A percentile compares a stretch with the other conserved stretches of the same genome.
These are phyloP conservation scores for Kondoa subrosea DNA, from an alignment of 768 basidiomycete species.

Conservation along the genomic window DNA sequence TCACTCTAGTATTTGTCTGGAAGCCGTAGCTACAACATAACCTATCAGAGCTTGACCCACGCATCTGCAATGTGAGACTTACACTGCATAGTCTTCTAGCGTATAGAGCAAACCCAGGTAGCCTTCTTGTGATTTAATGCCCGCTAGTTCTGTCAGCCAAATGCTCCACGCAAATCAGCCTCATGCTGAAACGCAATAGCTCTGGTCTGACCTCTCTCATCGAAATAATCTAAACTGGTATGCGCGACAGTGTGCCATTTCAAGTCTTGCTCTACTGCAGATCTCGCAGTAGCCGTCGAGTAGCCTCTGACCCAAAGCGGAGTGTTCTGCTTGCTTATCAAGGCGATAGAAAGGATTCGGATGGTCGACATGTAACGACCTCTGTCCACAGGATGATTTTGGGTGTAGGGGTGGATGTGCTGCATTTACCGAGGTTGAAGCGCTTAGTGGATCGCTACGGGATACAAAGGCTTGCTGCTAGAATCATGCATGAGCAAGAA, in stretches of 20 bases:
- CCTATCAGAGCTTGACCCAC: background rate
- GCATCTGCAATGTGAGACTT: background rate
- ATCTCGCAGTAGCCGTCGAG: conserved; percentile 11
- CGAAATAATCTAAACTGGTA: conserved; percentile 74
- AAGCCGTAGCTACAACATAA: conserved; percentile 49
- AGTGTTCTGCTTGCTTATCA: conserved; percentile 26
- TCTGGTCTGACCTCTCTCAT: conserved; percentile 58
- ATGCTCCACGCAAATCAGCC: background rate
- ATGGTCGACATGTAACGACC: background rate
- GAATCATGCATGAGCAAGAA: conserved; percentile 14
- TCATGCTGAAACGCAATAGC: background rate
- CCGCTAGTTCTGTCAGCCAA: conserved; percentile 34
- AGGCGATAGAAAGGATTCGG: conserved; percentile 24
- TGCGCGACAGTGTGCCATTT: conserved; percentile 77
- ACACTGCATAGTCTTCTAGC: conserved; percentile 79
- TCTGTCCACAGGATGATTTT: conserved; percentile 14
- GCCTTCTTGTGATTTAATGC: conserved; percentile 49
- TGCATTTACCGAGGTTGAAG: conserved; percentile 15
- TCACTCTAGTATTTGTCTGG: conserved; percentile 69
- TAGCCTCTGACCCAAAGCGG: conserved; percentile 24
- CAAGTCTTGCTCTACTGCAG: conserved; percentile 44
- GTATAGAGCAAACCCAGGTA: conserved; percentile 72
- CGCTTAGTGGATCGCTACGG: conserved; percentile 4
- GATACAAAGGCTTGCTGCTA: conserved; percentile 3
- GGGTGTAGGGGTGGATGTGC: conserved; percentile 21